These are phyloP conservation scores for Nasturtium officinale DNA, from an alignment of 345 rosid genomes.

Conservation along the genomic window DNA sequence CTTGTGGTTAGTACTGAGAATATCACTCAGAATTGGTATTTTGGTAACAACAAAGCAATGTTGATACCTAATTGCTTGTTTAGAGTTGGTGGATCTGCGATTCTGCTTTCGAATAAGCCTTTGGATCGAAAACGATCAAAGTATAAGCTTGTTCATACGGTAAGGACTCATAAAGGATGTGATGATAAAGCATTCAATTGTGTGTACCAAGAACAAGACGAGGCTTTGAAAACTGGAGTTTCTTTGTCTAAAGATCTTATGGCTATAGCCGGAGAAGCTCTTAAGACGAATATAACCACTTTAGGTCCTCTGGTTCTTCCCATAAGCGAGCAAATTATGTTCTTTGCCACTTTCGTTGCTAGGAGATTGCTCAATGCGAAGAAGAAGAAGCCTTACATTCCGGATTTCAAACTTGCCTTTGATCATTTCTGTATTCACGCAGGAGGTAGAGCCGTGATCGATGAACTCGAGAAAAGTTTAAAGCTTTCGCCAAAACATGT, in stretches of 20 bases:
- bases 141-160: constrained; percentile 79
- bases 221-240: constrained; percentile 74
- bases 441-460: constrained; percentile 87
- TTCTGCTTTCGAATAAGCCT: constrained; percentile 65
- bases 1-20: constrained; percentile 91
- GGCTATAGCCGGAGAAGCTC: constrained; percentile 81
- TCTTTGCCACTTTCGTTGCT: constrained; percentile 60
- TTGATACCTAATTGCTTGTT: constrained; percentile 88
- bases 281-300: constrained; percentile 80
- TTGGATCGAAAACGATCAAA: constrained; percentile 61
- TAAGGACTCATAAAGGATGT: constrained; percentile 80
- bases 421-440: constrained; percentile 91
- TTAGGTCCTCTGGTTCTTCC: constrained; percentile 92
- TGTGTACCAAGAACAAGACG: constrained; percentile 85
- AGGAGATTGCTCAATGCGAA: constrained; percentile 60
- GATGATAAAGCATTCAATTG: constrained; percentile 86
- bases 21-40: constrained; percentile 90
- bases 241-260: constrained; percentile 83
- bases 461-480: constrained; percentile 85
- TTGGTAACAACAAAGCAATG: constrained; percentile 87
- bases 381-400: constrained; percentile 62
- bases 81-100: constrained; percentile 81
- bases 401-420: constrained; percentile 88
- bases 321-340: constrained; percentile 75
- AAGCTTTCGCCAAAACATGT: constrained; percentile 69